Base-by-base conservation (phyloP, 2,329 filamentous ascomycete genomes). In the Neonectria neomacrospora region DNA sequence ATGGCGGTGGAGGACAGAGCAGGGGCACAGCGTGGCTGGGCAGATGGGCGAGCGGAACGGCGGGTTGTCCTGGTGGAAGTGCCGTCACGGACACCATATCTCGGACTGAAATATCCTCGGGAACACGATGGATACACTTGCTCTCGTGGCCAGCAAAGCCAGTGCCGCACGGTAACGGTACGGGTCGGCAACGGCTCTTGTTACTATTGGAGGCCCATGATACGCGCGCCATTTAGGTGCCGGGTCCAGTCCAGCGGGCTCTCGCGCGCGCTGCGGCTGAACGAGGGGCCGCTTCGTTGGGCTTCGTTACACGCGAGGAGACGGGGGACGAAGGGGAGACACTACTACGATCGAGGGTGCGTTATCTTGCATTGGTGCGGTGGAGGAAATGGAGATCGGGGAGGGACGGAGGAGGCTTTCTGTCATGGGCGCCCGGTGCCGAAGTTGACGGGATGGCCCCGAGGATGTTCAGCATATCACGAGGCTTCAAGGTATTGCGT, bases 351-450 rank as follows among this genome's bases (percentile, higher is more conserved):
- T 44, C 60, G 51, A 61, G 42, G 37, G 45, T 56, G 63, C 62
- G 66, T 70, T 67, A 71, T 72, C 67, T 70, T 64, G 65, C 67
- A 68, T 70, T 55, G 53, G 57, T 57, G 53, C 23, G 26, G 34
- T 30, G 52, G 44, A 32, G 41, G 34, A 45, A 63, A 55, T 52
- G 55, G 42, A 55, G 61, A 58, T 64, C 55, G 58, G 41, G 55
- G 34, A 58, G 50, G 58, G 58, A 60, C 54, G 58, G 54, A 55
- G 54, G 23, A 41, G 16, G 51, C 39, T 50, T 41, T 10, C 45
- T 9, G 23, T 45, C 39, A 39, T 18, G 28, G 42, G 18, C 8
- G 34, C 16, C 22, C 5, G 28, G 22, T 41, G 56, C 37, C 28
- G 34, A 39, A 22, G 47, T 34, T n/a, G 37, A 52, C 8, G 30